These are phyloP conservation scores for Neonectria neomacrospora DNA, from an alignment of 2,329 filamentous ascomycete species.

Conservation along the genomic window DNA sequence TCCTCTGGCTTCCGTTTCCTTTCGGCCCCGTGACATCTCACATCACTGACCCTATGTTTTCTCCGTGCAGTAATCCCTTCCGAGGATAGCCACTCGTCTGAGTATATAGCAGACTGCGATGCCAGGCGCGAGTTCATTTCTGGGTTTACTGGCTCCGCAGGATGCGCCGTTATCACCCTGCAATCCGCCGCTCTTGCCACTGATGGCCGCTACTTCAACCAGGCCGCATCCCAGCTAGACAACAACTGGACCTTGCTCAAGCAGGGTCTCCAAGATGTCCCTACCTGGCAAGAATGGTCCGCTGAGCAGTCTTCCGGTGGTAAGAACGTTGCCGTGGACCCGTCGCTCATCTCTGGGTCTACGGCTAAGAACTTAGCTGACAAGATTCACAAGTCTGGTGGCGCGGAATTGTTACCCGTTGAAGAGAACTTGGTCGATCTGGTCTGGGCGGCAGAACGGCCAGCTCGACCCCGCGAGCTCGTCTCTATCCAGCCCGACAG, in stretches of 20 bases:
- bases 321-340: constrained; percentile 91
- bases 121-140: constrained; percentile 90
- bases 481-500: constrained; percentile 77
- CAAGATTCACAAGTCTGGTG: constrained; percentile 87
- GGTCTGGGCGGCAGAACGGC: constrained; percentile 84
- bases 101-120: constrained; percentile 98
- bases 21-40: background rate
- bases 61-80: constrained; percentile 82
- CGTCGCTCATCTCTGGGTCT: constrained; percentile 80
- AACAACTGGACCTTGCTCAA: constrained; percentile 92
- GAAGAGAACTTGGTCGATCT: constrained; percentile 88
- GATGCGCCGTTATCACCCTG: constrained; percentile 87
- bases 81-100: constrained; percentile 96
- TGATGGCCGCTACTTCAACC: constrained; percentile 98
- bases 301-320: constrained; percentile 86
- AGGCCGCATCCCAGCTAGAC: constrained; percentile 91
- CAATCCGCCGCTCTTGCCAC: constrained; percentile 92
- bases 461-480: constrained; percentile 78
- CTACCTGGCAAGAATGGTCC: constrained; percentile 97
- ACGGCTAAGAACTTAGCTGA: constrained; percentile 77
- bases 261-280: constrained; percentile 91
- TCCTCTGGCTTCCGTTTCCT: background rate
- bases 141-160: constrained; percentile 94
- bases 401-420: constrained; percentile 78
- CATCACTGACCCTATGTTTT: constrained; percentile 24